Evolutionary conservation across 2,329 filamentous ascomycete species (phyloP).

Genomic region (Ceratocystis harringtonii): DNA sequence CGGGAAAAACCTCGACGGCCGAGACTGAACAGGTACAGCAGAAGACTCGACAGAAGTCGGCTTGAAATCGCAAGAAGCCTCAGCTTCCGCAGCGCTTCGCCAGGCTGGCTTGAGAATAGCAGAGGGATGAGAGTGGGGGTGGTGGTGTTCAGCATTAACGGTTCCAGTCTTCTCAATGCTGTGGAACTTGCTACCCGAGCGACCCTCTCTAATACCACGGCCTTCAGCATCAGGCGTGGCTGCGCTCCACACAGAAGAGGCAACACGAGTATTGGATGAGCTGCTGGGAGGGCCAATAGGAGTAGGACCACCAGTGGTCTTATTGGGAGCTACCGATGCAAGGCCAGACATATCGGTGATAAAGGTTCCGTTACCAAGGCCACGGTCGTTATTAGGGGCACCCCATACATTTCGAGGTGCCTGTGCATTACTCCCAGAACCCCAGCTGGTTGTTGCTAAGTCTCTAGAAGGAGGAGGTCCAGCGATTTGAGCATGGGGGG

Average conservation of each 20-base stretch:
- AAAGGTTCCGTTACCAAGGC: slow-evolving; percentile 66
- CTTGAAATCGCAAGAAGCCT: background rate
- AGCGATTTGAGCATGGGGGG: slow-evolving; percentile 8
- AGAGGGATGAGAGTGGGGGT: background rate
- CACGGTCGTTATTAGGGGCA: slow-evolving; percentile 53
- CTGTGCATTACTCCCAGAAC: slow-evolving; percentile 26
- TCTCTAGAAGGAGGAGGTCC: slow-evolving; percentile 11
- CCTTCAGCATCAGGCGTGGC: background rate
- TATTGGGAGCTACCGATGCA: slow-evolving; percentile 20
- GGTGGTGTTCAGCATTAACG: background rate
- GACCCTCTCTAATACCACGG: background rate
- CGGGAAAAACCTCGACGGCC: slow-evolving; percentile 49
- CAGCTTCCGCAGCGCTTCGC: slow-evolving; percentile 8
- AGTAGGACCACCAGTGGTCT: slow-evolving; percentile 27
- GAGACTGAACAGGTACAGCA: slow-evolving; percentile 29
- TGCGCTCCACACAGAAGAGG: background rate
- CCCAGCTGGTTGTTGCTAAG: slow-evolving; percentile 28
- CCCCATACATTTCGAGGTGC: slow-evolving; percentile 55
- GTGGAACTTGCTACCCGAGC: background rate
- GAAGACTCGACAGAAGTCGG: slow-evolving; percentile 17
- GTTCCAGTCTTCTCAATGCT: background rate
- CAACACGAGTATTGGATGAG: background rate
- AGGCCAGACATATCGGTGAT: slow-evolving; percentile 38
- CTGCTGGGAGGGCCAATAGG: slow-evolving; percentile 30
- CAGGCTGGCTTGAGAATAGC: slow-evolving; percentile 13